Percentiles rank a stretch among this genome's conserved stretches.
phyloP scores from a whole-genome alignment of 441 rosid genomes.

The Erodium trifolium region DNA sequence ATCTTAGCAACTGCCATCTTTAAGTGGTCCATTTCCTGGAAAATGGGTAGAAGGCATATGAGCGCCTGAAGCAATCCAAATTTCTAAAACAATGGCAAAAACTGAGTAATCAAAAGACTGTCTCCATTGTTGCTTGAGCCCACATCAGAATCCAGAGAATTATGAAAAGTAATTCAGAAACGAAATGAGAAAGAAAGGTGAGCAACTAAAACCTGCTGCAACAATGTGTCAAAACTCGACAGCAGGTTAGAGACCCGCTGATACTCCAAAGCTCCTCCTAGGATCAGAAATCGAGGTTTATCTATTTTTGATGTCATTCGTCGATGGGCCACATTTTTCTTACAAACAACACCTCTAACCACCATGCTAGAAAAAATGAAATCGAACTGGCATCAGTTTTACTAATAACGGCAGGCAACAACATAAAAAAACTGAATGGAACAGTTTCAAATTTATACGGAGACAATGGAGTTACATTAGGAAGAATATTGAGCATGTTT shows the following conservation, averaged over 20 bases:
- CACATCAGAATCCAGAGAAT: constrained; percentile 13
- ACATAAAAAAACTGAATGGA: background rate
- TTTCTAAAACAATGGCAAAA: constrained; percentile 10
- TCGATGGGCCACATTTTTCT: constrained; percentile 54
- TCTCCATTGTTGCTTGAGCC: constrained; percentile 5
- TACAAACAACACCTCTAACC: constrained; percentile 93
- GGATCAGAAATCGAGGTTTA: constrained; percentile 78
- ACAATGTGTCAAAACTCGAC: constrained; percentile 87
- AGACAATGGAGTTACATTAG: background rate
- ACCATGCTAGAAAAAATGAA: constrained; percentile 55
- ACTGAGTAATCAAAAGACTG: constrained; percentile 9
- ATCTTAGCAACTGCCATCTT: constrained; percentile 98
- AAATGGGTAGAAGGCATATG: constrained; percentile 7
- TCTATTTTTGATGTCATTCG: constrained; percentile 54
- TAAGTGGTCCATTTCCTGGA: constrained; percentile 93
- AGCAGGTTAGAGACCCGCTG: constrained; percentile 86
- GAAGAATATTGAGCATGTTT: constrained; percentile 15
- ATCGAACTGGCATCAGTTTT: constrained; percentile 18
- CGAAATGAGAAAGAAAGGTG: constrained; percentile 18
- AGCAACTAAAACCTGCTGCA: constrained; percentile 74
- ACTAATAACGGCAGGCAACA: constrained; percentile 1
- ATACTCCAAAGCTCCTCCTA: constrained; percentile 94
- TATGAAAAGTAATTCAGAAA: constrained; percentile 5
- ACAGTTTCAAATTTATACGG: constrained; percentile 3
- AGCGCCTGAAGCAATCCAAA: constrained; percentile 18